A percentile compares a stretch with the other conserved stretches of the same genome.
These are phyloP conservation scores for Perilla frutescens DNA, from an alignment of 257 asterid genomes.

Conservation along the genomic window DNA sequence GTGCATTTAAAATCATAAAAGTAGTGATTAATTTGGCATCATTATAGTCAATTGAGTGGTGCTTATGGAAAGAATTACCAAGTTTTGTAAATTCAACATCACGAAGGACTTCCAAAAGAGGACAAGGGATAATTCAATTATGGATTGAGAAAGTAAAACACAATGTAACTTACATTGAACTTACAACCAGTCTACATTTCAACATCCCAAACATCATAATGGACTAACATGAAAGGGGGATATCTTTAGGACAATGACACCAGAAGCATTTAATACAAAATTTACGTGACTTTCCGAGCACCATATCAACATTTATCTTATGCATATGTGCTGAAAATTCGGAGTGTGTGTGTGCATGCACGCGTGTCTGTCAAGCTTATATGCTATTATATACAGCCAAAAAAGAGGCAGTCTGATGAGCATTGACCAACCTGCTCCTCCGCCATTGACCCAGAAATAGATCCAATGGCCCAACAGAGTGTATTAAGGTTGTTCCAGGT, in stretches of 20 bases:
- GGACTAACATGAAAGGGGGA: neutral
- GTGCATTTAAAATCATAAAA: neutral
- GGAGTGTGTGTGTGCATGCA: neutral
- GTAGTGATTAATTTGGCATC: neutral
- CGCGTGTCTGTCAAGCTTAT: neutral
- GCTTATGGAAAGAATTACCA: neutral
- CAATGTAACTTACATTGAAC: neutral
- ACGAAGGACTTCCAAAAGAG: neutral
- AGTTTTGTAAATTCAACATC: neutral
- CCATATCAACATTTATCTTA: neutral
- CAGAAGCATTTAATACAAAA: neutral
- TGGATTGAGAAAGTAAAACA: neutral
- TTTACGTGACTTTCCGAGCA: neutral
- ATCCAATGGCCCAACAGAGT: slow-evolving; percentile 95
- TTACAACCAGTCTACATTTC: neutral
- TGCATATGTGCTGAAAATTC: neutral
- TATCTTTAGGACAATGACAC: neutral
- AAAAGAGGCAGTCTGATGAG: slow-evolving; percentile 3
- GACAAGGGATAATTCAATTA: neutral
- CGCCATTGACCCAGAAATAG: slow-evolving; percentile 92
- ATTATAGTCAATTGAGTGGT: neutral
- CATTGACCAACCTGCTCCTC: slow-evolving; percentile 75
- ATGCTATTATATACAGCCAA: slow-evolving; percentile 16
- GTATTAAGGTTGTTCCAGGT: slow-evolving; percentile 95
- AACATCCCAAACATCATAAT: slow-evolving; percentile 2